A percentile compares a stretch with the other conserved stretches of the same genome.
Evolutionary conservation across 768 basidiomycete species (phyloP).

Genomic region (Cyclocybe cylindracea): DNA sequence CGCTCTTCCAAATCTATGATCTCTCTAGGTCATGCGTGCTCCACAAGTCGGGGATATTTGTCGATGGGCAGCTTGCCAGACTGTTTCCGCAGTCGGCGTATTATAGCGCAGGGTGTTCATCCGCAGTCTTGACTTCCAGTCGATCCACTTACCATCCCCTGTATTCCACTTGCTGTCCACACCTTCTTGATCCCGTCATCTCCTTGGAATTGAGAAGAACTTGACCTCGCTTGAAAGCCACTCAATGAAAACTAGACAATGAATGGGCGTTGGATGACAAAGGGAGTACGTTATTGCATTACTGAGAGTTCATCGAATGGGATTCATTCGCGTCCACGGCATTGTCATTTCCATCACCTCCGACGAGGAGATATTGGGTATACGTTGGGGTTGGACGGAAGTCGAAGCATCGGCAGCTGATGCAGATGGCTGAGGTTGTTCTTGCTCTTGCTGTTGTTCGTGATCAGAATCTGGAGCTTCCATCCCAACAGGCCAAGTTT

Average conservation of each 20-base stretch:
- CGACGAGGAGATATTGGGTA: neutral
- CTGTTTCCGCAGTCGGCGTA: too few species aligned
- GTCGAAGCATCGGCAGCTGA: neutral
- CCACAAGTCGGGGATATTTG: neutral
- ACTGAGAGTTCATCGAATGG: neutral
- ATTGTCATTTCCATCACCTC: constrained; percentile 4
- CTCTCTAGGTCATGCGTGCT: neutral
- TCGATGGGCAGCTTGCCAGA: too few species aligned
- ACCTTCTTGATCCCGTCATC: neutral
- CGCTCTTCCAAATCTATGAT: neutral
- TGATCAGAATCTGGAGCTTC: constrained; percentile 67
- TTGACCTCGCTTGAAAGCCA: neutral
- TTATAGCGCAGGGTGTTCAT: too few species aligned
- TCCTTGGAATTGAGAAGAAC: neutral
- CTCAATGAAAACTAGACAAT: neutral
- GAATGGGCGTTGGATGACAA: neutral
- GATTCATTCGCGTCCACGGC: constrained; percentile 1
- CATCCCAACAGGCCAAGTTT: constrained; percentile 71
- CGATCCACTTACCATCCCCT: neutral
- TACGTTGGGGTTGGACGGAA: neutral
- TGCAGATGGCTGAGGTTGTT: neutral
- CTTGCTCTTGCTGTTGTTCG: constrained; percentile 24
- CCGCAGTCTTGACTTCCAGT: too few species aligned
- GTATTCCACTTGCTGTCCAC: constrained; percentile 2
- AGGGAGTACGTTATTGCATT: neutral